Percentiles rank a stretch among this genome's conserved stretches.
Conservation (phyloP, 176 grass and related monocot species). For the Oryza coarctata region DNA sequence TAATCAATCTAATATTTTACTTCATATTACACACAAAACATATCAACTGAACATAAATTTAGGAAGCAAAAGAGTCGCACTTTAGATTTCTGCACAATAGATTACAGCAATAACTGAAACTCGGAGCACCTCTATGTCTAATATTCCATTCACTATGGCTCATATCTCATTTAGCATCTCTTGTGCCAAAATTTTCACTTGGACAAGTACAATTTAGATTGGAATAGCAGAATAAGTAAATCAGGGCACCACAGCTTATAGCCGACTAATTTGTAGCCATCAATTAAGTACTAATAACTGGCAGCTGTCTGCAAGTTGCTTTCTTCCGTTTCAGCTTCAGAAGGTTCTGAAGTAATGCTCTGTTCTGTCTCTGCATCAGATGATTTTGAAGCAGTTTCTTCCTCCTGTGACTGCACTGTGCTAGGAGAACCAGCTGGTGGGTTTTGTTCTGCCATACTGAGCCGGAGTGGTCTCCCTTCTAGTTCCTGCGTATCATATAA, state of each 20-base stretch:
- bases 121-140: conserved; percentile 13
- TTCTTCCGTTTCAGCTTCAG: conserved; percentile 29
- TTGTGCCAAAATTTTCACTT: conserved; percentile 34
- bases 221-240: neutral
- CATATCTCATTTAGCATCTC: neutral
- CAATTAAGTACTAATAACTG: conserved; percentile 24
- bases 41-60: neutral
- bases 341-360: conserved; percentile 19
- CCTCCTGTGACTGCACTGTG: conserved; percentile 4
- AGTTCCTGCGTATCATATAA: conserved; percentile 57
- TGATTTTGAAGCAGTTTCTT: conserved; percentile 33
- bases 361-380: conserved; percentile 1
- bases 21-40: neutral
- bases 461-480: conserved; percentile 76
- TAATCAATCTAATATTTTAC: neutral
- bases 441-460: conserved; percentile 56
- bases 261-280: neutral
- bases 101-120: neutral
- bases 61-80: neutral
- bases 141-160: conserved; percentile 29
- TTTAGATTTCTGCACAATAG: conserved; percentile 24
- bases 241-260: neutral
- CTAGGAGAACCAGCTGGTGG: conserved; percentile 42
- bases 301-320: conserved; percentile 42
- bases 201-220: conserved; percentile 12